Evolutionary conservation across 495 filamentous ascomycete species (phyloP).

Genomic region (Cercophora scortea): DNA sequence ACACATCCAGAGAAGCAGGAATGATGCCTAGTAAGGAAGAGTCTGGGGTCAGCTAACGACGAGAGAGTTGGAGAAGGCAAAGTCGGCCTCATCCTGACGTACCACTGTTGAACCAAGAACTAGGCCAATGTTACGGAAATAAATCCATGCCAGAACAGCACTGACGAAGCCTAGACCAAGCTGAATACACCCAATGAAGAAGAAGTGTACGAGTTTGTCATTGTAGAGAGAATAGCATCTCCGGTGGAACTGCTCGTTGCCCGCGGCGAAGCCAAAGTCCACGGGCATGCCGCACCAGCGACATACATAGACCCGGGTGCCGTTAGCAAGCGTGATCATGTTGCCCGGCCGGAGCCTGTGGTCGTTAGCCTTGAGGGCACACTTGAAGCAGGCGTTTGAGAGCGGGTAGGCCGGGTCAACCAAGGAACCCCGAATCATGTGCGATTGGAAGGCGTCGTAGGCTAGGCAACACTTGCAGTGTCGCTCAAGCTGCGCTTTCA

Average conservation of each 20-base stretch:
- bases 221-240: slow-evolving; percentile 20
- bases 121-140: slow-evolving; percentile 11
- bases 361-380: slow-evolving; percentile 15
- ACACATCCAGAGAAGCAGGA: slow-evolving; percentile 22
- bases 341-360: slow-evolving; percentile 12
- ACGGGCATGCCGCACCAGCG: slow-evolving; percentile 24
- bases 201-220: slow-evolving; percentile 12
- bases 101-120: slow-evolving; percentile 23
- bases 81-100: neutral
- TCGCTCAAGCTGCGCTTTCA: slow-evolving; percentile 12
- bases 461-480: slow-evolving; percentile 21
- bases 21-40: slow-evolving; percentile 8
- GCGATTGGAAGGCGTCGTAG: slow-evolving; percentile 10
- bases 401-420: slow-evolving; percentile 18
- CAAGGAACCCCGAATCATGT: slow-evolving; percentile 8
- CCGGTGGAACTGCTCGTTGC: slow-evolving; percentile 19
- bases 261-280: slow-evolving; percentile 3
- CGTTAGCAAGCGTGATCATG: slow-evolving; percentile 15
- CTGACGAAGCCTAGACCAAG: slow-evolving; percentile 16
- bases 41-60: neutral
- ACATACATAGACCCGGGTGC: slow-evolving; percentile 14
- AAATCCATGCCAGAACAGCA: slow-evolving; percentile 15
- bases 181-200: slow-evolving; percentile 21
- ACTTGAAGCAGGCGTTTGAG: slow-evolving; percentile 15
- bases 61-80: neutral